Evolutionary conservation across 2,329 filamentous ascomycete species (phyloP).

Genomic region (Aspergillus phoenicis): DNA sequence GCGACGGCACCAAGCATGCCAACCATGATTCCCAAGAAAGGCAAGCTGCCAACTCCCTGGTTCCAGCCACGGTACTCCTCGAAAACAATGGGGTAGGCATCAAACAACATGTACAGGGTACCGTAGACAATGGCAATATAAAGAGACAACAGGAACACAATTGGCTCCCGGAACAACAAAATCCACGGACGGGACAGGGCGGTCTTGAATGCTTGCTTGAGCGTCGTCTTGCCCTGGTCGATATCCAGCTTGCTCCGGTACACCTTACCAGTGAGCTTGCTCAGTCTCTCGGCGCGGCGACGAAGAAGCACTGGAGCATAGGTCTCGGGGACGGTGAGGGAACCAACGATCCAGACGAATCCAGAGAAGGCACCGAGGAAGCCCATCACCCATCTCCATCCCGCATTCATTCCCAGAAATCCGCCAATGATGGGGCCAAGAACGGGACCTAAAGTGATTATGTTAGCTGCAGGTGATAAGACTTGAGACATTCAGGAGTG

Average conservation of each 20-base stretch:
- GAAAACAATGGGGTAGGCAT: constrained; percentile 56
- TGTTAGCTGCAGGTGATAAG: constrained; percentile 1
- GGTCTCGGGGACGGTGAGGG: constrained; percentile 38
- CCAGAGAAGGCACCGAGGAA: constrained; percentile 66
- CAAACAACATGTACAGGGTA: constrained; percentile 57
- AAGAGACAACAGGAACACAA: constrained; percentile 52
- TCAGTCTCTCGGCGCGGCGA: constrained; percentile 51
- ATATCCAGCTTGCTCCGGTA: constrained; percentile 46
- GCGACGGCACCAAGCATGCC: constrained; percentile 43
- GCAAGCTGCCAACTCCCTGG: constrained; percentile 50
- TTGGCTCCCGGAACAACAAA: constrained; percentile 54
- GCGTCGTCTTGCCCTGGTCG: constrained; percentile 46
- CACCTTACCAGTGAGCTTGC: constrained; percentile 54
- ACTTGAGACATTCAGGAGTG: neutral
- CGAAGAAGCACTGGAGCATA: constrained; percentile 57
- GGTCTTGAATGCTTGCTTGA: constrained; percentile 46
- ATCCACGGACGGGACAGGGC: constrained; percentile 54
- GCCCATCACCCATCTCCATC: constrained; percentile 71
- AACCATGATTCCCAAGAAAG: constrained; percentile 53
- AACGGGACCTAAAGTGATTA: constrained; percentile 49
- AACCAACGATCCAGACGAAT: constrained; percentile 52
- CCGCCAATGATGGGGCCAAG: constrained; percentile 68
- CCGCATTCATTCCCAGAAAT: constrained; percentile 64
- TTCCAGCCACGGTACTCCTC: constrained; percentile 50
- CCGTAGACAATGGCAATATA: constrained; percentile 58